Conservation (phyloP, 1,139 yeast genomes). For the Pichia sp. region DNA sequence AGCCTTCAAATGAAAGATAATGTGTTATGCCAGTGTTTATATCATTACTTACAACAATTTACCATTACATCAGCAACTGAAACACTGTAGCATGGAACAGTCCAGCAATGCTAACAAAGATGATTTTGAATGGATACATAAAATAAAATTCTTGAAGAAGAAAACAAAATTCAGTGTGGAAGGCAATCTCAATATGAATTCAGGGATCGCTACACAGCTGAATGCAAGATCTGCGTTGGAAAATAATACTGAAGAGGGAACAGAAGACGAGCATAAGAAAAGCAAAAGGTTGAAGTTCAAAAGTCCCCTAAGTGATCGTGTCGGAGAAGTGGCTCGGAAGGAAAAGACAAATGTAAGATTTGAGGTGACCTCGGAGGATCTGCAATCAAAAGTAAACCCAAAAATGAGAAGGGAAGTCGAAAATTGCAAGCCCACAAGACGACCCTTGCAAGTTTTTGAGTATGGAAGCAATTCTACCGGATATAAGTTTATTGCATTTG, state of each 20-base stretch:
- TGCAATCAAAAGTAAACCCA: not conserved
- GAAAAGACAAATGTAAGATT: not conserved
- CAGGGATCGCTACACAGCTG: not conserved
- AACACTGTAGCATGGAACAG: no score
- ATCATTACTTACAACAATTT: no score
- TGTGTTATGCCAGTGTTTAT: no score
- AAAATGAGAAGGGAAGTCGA: not conserved
- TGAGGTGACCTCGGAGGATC: not conserved
- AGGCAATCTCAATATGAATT: not conserved
- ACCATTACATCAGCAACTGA: no score
- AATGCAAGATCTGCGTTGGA: not conserved
- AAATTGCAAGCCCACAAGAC: not conserved
- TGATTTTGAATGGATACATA: not conserved
- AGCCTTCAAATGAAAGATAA: not conserved
- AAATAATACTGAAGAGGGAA: not conserved
- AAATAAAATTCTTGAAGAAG: slow-evolving; percentile 1
- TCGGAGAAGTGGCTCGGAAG: not conserved
- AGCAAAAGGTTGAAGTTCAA: not conserved
- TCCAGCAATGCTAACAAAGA: not conserved
- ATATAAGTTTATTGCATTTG: slow-evolving; percentile 30
- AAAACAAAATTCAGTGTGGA: not conserved
- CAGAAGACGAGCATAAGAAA: not conserved
- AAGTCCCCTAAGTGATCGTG: not conserved
- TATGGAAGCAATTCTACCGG: slow-evolving; percentile 37
- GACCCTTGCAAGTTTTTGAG: slow-evolving; percentile 20